Base-by-base conservation (phyloP, 2,329 filamentous ascomycete species). In the Stylonectria norvegica region DNA sequence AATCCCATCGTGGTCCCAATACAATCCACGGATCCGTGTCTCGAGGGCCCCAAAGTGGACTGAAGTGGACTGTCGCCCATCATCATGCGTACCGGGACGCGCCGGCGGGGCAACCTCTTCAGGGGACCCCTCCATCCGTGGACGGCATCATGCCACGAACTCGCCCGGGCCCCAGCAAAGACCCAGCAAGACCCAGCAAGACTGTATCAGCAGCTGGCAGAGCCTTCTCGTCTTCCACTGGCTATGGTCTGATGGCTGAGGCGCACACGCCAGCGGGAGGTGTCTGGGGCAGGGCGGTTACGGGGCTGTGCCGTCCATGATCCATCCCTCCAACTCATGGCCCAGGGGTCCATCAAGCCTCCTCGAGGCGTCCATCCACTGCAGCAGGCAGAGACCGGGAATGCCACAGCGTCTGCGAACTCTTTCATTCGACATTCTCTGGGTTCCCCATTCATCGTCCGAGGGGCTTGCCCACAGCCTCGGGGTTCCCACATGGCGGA, bases 81-180 rank as follows among this genome's bases (percentile, higher is more conserved):
- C 45, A 45, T 56, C 45, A 48, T 48, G 42, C 45, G 48, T 52
- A 42, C 48, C 50, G 54, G 54, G 54, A 46, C 48, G 45, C 54
- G 49, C 54, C 54, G 54, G 52, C 41, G 42, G 34, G 40, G 31
- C 41, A 37, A 25, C 20, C 45, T 32, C 44, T n/a, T n/a, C n/a
- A n/a, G n/a, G 27, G 27, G 22, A 12, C 6, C 27, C 27, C 27
- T 30, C 27, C 27, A 30, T 30, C n/a, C n/a, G n/a, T n/a, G n/a
- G n/a, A n/a, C 15, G 41, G 46, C 40, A 57, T 57, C 54, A 57
- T 57, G 54, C 54, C 54, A 57, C 49, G 47, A 38, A n/a, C n/a
- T n/a, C n/a, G n/a, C n/a, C n/a, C 38, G 38, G 36, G 36, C 49
- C 14, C 42, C 39, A 39, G 41, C 41, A 41, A 36, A 28, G 33